Conservation (phyloP, 192 early-diverging fungal species). For the Podila clonocystis region DNA sequence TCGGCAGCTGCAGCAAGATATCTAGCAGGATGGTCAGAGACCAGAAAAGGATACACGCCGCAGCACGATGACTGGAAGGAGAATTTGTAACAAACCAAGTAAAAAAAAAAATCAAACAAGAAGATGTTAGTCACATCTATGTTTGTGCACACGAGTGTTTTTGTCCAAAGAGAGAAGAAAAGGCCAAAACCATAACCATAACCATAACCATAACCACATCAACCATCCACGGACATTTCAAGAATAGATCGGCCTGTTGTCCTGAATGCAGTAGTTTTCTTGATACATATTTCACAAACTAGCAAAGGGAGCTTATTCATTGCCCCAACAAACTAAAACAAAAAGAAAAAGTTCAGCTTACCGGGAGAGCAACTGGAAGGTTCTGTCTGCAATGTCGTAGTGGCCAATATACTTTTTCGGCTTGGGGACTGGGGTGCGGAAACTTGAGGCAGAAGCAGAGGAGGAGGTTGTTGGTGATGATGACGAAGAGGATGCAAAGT, state of each 20-base stretch:
- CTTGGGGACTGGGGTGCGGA: constrained; percentile 3
- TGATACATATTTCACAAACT: not conserved
- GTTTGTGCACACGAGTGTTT: too few relatives aligned
- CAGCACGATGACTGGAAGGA: constrained; percentile 39
- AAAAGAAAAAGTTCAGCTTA: not conserved
- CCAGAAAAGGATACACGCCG: constrained; percentile 51
- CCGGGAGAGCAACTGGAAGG: constrained; percentile 48
- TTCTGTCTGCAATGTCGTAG: constrained; percentile 51
- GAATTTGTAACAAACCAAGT: not conserved
- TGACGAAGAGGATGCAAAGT: not conserved
- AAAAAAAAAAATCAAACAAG: not conserved
- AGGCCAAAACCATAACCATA: not conserved
- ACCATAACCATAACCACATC: not conserved
- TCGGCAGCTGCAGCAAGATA: constrained; percentile 45
- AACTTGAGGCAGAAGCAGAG: not conserved
- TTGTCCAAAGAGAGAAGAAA: too few relatives aligned
- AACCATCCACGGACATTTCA: too few relatives aligned
- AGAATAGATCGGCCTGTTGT: too few relatives aligned
- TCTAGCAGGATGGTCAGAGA: constrained; percentile 50
- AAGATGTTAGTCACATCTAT: constrained; percentile 1
- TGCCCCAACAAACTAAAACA: not conserved
- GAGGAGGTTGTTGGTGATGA: not conserved
- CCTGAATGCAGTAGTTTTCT: too few relatives aligned
- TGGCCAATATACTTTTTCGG: constrained; percentile 47
- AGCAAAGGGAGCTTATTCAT: not conserved